Percentiles rank a stretch among this genome's conserved stretches.
phyloP scores from a whole-genome alignment of 2,329 filamentous ascomycete species.

The Parastagonospora nodorum region DNA sequence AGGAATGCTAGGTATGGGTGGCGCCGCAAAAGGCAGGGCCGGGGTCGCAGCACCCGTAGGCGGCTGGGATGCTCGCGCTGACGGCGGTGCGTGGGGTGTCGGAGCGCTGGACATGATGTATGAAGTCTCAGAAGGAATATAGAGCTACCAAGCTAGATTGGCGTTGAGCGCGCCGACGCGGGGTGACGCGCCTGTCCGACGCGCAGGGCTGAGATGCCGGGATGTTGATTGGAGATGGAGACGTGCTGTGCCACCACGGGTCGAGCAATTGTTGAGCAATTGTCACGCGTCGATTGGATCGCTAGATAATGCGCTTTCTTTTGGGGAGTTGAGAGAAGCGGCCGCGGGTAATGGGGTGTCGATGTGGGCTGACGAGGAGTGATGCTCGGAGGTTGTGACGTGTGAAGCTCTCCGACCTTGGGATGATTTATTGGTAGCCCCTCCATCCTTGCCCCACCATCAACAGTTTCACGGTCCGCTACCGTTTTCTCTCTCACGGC shows the following conservation, averaged over 20 bases:
- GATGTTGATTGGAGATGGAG: conserved; percentile 20
- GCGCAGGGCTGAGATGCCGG: conserved; percentile 15
- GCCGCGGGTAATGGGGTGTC: conserved; percentile 24
- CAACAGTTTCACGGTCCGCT: conserved; percentile 14
- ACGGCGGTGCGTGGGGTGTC: conserved; percentile 39
- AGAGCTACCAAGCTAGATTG: conserved; percentile 15
- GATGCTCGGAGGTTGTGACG: conserved; percentile 25
- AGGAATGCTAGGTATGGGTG: conserved; percentile 63
- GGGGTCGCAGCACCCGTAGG: conserved; percentile 40
- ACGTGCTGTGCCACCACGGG: conserved; percentile 8
- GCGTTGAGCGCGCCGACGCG: conserved; percentile 24
- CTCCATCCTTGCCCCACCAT: conserved; percentile 34
- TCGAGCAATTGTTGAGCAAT: conserved; percentile 3
- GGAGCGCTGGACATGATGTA: conserved; percentile 41
- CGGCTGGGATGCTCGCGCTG: conserved; percentile 36
- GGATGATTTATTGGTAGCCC: conserved; percentile 16
- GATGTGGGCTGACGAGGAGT: conserved; percentile 5
- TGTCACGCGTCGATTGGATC: conserved; percentile 7
- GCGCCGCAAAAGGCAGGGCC: conserved; percentile 26
- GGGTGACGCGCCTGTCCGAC: conserved; percentile 26
- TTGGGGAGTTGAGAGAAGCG: conserved; percentile 20
- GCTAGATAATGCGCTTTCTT: conserved; percentile 10
- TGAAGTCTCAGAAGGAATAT: conserved; percentile 5
- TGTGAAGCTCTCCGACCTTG: conserved; percentile 20
- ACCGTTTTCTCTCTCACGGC: neutral